phyloP scores from a whole-genome alignment of 108 stramenopile species.

The Phaeodactylum tricornutum region DNA sequence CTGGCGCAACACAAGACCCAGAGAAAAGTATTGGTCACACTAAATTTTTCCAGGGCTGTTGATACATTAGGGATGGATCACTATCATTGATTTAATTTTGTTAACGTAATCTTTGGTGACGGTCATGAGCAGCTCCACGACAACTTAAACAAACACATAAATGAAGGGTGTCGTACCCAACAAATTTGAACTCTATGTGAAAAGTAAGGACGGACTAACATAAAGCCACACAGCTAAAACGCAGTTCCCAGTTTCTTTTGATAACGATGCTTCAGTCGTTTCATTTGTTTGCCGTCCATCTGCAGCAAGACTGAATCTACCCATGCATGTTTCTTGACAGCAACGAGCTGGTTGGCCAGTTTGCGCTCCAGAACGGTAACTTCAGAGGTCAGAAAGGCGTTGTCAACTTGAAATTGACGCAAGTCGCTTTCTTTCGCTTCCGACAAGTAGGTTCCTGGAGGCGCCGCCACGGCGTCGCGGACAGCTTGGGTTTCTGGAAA shows the following conservation, averaged over 20 bases:
- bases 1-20: no score
- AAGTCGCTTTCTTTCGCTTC: conserved; percentile 13
- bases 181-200: no score
- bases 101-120: no score
- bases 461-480: not conserved
- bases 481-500: not conserved
- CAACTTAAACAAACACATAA: no score
- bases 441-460: not conserved
- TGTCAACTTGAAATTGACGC: conserved; percentile 30
- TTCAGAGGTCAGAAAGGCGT: conserved; percentile 31
- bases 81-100: no score
- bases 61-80: no score
- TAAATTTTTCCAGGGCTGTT: no score
- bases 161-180: no score
- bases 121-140: no score
- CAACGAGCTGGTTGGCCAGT: conserved; percentile 7
- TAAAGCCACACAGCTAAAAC: no score
- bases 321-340: conserved; percentile 23
- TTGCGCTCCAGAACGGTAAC: conserved; percentile 23
- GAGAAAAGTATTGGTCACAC: no score
- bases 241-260: conserved; percentile 20
- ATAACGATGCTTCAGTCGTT: conserved; percentile 16
- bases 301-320: conserved; percentile 24
- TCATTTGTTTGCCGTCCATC: conserved; percentile 14
- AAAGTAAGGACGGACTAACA: no score